These are phyloP conservation scores for Luvunga scandens DNA, from an alignment of 345 rosid species.

Conservation along the genomic window DNA sequence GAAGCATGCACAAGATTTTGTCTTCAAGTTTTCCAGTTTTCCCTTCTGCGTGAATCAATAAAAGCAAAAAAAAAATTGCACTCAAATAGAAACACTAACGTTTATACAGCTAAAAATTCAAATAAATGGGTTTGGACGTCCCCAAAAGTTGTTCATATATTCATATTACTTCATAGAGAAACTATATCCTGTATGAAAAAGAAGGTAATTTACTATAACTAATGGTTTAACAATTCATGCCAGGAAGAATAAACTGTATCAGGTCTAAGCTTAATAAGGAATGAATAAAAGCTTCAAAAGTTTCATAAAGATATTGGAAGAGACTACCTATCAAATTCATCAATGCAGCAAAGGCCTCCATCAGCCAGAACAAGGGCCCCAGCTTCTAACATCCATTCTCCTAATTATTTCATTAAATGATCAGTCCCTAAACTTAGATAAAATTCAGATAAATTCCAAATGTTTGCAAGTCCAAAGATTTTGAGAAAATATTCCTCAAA, in stretches of 20 bases:
- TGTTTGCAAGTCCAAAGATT: background rate
- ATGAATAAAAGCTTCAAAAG: no score
- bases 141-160: background rate
- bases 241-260: background rate
- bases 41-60: background rate
- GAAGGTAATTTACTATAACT: background rate
- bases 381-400: conserved; percentile 99
- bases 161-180: no score
- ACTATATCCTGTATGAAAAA: no score
- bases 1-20: background rate
- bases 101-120: background rate
- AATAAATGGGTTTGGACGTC: background rate
- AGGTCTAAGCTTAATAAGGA: background rate
- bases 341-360: conserved; percentile 98
- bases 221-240: background rate
- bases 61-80: background rate
- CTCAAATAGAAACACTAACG: background rate
- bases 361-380: conserved; percentile 99
- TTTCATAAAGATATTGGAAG: no score
- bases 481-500: background rate
- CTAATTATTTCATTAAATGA: conserved; percentile 29
- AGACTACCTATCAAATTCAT: conserved; percentile 88
- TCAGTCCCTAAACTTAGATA: conserved; percentile 13
- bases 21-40: background rate
- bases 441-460: conserved; percentile 1